Evolutionary conservation across 2,329 filamentous ascomycete genomes (phyloP), one percentile per base, ranked within the genome.

Genomic region (Trichoderma harzianum): DNA sequence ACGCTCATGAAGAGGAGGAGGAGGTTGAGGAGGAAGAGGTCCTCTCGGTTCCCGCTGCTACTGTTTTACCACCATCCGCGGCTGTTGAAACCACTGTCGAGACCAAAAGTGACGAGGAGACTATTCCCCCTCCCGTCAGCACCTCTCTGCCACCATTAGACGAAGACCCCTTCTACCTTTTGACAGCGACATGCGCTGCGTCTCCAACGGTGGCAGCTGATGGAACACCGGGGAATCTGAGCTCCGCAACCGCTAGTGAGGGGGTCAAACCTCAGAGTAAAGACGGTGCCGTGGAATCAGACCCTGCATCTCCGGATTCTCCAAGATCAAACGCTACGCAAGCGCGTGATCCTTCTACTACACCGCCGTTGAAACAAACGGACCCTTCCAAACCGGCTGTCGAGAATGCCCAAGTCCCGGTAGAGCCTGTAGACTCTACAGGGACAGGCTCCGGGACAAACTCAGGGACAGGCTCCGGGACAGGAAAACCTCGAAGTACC

Each of bases 1-100:
- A 89, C 21, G 85, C 88, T 36, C 82, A 84, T 82, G 63, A 75
- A 84, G 72, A 78, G 14, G 67, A 76, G 53, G 67, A 79, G 55
- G 67, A 79, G 74, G 72, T 78, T 73, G 43, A 30, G 5, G 43
- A 30, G 3, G 58, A 66, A 32, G 43, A 55, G 26, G 10, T 32
- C 30, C 28, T 53, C 7, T 34, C 67, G 0, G 34, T 36, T 24
- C 32, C n/a, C 21, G 28, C 51, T 26, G 12, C 14, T 58, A 36
- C 58, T 32, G 43, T 60, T 12, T 8, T 14, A 11, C 30, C 36
- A 62, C 53, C 53, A 11, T 30, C 47, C 26, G n/a, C 61, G 39
- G 32, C 36, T 14, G 47, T 24, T 18, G 62, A 47, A 34, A 26
- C 53, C 7, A 30, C 34, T 16, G 14, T 24, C 10, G 14, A 55